Conservation (phyloP, 345 rosid genomes). For the Pugionium dolabratum region DNA sequence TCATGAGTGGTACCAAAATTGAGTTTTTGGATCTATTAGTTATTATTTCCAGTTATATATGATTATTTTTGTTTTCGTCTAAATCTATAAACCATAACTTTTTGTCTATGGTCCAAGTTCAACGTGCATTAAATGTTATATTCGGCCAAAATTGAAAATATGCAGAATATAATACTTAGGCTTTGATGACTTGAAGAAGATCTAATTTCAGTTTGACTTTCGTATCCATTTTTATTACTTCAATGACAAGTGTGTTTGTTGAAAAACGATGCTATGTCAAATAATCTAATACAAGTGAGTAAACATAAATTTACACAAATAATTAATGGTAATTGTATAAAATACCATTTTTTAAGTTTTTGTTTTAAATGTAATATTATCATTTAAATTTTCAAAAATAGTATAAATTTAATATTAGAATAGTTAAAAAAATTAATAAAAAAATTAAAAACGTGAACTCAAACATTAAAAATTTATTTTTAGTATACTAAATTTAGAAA, state of each 20-base stretch:
- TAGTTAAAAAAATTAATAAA: too few relatives aligned
- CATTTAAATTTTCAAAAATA: too few relatives aligned
- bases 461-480: too few relatives aligned
- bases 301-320: background rate
- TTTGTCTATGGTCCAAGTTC: conserved; percentile 37
- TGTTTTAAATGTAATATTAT: too few relatives aligned
- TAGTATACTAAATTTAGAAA: too few relatives aligned
- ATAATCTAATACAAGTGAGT: background rate
- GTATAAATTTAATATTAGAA: too few relatives aligned
- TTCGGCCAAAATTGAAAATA: conserved; percentile 23
- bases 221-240: conserved; percentile 3
- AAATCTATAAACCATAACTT: conserved; percentile 21
- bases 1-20: conserved; percentile 39
- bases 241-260: background rate
- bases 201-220: conserved; percentile 3
- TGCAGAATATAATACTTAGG: background rate
- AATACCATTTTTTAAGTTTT: too few relatives aligned
- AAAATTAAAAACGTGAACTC: too few relatives aligned
- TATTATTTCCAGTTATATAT: conserved; percentile 30
- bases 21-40: conserved; percentile 33
- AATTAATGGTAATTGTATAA: too few relatives aligned
- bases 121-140: conserved; percentile 33
- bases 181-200: conserved; percentile 18
- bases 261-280: background rate
- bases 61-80: conserved; percentile 15